These are phyloP conservation scores for Eutrema yunnanense DNA, from an alignment of 345 rosid species.

Conservation along the genomic window DNA sequence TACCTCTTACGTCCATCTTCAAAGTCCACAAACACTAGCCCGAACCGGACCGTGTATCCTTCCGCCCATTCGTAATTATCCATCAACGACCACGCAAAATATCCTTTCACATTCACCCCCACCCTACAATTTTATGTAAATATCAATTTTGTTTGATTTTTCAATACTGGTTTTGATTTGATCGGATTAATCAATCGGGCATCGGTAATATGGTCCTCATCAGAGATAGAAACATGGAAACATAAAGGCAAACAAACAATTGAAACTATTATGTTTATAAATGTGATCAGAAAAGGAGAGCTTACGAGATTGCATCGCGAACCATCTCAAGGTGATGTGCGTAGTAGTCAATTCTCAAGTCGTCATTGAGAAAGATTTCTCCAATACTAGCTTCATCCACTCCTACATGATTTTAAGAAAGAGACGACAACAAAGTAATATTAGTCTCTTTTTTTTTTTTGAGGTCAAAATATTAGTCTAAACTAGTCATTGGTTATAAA, in stretches of 20 bases:
- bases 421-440: neutral
- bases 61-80: constrained; percentile 17
- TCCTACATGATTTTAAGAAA: constrained; percentile 10
- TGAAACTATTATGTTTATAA: neutral
- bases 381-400: constrained; percentile 26
- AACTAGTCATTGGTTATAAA: neutral
- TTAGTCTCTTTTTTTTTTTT: no score
- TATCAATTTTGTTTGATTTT: no score
- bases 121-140: no score
- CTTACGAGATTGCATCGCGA: constrained; percentile 31
- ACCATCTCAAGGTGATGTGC: constrained; percentile 33
- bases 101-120: no score
- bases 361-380: constrained; percentile 17
- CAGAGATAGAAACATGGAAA: neutral
- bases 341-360: constrained; percentile 30
- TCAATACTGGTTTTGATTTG: no score
- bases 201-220: no score
- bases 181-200: no score
- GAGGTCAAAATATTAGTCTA: neutral
- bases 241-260: neutral
- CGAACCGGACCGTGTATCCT: constrained; percentile 36
- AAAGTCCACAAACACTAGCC: constrained; percentile 34
- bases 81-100: no score
- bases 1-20: constrained; percentile 25
- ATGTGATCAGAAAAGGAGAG: neutral